A percentile compares a stretch with the other conserved stretches of the same genome.
Conservation (phyloP, 306 rosid species). For the Aeschynomene evenia region DNA sequence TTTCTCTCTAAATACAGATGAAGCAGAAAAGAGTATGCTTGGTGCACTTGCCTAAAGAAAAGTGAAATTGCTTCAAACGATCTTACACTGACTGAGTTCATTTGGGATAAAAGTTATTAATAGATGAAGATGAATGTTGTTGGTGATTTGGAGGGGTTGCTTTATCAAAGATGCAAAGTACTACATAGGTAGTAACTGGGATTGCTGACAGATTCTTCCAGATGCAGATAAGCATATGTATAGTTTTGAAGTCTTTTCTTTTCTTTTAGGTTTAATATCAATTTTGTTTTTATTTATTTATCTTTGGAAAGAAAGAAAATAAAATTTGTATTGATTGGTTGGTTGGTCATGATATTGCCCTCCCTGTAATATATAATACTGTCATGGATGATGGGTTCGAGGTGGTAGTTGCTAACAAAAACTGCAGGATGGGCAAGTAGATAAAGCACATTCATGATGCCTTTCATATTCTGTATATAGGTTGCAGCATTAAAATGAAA, state of each 20-base stretch:
- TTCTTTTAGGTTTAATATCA: constrained; percentile 32
- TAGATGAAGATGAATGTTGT: too few species aligned
- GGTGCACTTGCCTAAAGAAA: constrained; percentile 34
- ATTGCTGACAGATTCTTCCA: constrained; percentile 44
- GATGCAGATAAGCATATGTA: constrained; percentile 46
- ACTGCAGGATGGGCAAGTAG: constrained; percentile 10
- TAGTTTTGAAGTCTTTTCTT: constrained; percentile 31
- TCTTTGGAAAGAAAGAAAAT: constrained; percentile 30
- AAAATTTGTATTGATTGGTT: constrained; percentile 43
- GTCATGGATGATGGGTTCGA: not conserved
- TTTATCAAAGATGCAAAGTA: constrained; percentile 13
- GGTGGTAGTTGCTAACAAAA: constrained; percentile 16
- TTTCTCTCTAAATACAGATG: constrained; percentile 60
- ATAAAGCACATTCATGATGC: constrained; percentile 9
- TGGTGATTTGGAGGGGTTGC: constrained; percentile 29
- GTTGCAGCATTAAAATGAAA: not conserved
- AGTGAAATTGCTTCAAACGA: constrained; percentile 26
- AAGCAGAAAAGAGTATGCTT: constrained; percentile 43
- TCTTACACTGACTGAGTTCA: constrained; percentile 21
- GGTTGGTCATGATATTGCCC: constrained; percentile 13
- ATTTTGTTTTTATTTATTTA: constrained; percentile 29
- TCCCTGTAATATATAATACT: not conserved
- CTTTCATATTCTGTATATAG: not conserved
- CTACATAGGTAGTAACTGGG: constrained; percentile 35
- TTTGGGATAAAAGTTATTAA: too few species aligned